Evolutionary conservation across 2,329 filamentous ascomycete species (phyloP).

Genomic region (Didymella arachidicola): DNA sequence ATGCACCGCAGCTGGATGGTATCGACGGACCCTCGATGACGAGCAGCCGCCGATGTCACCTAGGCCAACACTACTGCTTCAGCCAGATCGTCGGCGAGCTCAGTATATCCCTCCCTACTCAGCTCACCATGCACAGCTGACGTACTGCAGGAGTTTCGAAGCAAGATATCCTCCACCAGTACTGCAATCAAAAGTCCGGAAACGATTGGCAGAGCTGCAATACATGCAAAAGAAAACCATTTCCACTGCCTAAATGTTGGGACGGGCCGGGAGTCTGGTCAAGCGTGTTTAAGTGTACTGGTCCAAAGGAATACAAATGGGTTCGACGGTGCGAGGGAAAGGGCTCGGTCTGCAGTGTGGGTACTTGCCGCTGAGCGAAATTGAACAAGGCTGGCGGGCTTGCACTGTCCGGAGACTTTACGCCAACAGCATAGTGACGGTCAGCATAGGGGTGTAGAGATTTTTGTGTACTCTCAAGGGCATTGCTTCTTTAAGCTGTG

Average conservation of each 20-base stretch:
- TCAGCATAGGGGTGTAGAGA: background rate
- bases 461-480: background rate
- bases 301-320: constrained; percentile 19
- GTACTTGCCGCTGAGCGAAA: constrained; percentile 8
- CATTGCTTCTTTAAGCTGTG: background rate
- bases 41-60: constrained; percentile 14
- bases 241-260: constrained; percentile 22
- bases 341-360: constrained; percentile 7
- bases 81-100: constrained; percentile 21
- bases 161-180: constrained; percentile 29
- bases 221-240: constrained; percentile 24
- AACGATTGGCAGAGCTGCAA: constrained; percentile 30
- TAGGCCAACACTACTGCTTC: constrained; percentile 25
- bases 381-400: background rate
- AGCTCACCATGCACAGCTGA: background rate
- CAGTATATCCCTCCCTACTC: constrained; percentile 10
- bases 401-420: background rate
- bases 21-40: background rate
- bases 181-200: constrained; percentile 26
- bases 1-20: background rate
- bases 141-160: constrained; percentile 9
- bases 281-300: constrained; percentile 28
- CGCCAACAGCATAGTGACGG: background rate
- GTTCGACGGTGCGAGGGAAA: constrained; percentile 10
- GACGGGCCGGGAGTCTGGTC: constrained; percentile 23